phyloP scores from a whole-genome alignment of 1,139 yeast genomes.

The Hyphopichia wangnamkhiaoensis region DNA sequence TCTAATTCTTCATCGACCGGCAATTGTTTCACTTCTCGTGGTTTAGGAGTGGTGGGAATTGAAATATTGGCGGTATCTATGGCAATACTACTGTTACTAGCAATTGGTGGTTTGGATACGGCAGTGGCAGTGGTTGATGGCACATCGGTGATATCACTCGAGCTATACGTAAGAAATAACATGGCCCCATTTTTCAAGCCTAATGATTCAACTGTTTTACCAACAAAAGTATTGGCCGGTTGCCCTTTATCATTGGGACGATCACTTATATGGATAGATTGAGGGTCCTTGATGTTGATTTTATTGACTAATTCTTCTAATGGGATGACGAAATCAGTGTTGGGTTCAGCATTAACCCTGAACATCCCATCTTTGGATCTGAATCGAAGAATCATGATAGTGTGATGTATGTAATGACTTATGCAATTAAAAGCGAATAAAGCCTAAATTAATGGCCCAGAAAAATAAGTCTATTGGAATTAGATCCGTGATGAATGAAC shows the following conservation, averaged over 20 bases:
- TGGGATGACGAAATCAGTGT: slow-evolving; percentile 50
- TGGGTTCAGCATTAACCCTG: slow-evolving; percentile 56
- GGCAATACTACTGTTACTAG: slow-evolving; percentile 3
- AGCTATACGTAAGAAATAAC: slow-evolving; percentile 58
- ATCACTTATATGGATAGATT: slow-evolving; percentile 41
- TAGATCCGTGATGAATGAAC: too few species aligned
- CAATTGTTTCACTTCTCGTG: slow-evolving; percentile 38
- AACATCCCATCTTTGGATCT: slow-evolving; percentile 83
- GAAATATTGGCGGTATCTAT: slow-evolving; percentile 6
- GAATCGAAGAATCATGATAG: slow-evolving; percentile 56
- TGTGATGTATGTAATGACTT: background rate
- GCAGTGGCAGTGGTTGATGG: slow-evolving; percentile 13
- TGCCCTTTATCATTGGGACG: slow-evolving; percentile 53
- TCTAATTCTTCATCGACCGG: slow-evolving; percentile 72
- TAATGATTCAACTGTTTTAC: slow-evolving; percentile 49
- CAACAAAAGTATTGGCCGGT: slow-evolving; percentile 42
- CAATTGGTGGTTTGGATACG: slow-evolving; percentile 6
- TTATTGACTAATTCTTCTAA: slow-evolving; percentile 44
- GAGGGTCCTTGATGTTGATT: slow-evolving; percentile 30
- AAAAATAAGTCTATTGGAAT: too few species aligned
- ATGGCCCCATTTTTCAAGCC: slow-evolving; percentile 83
- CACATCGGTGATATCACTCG: slow-evolving; percentile 8
- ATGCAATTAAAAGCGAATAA: too few species aligned
- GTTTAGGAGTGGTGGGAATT: slow-evolving; percentile 13
- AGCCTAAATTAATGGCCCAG: too few species aligned